Base-by-base conservation (phyloP, 306 rosid species). In the Bauhinia variegata region DNA sequence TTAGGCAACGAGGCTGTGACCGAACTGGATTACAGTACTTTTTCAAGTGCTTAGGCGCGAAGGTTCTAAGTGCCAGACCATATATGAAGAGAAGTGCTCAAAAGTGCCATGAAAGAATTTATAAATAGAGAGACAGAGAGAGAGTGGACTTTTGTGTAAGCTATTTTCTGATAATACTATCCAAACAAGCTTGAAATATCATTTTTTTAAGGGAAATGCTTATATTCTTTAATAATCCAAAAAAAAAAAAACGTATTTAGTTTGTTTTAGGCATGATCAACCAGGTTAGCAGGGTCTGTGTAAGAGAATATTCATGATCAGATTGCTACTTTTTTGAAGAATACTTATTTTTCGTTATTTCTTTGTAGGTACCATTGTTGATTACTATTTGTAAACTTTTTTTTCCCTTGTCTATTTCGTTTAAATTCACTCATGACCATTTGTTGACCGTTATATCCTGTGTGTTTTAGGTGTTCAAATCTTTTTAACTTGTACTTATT, bases 101-200 rank as follows among this genome's bases (percentile, higher is more conserved):
- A 41, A 39, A 8, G 37, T 74, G 50, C 43, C 49, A 8, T 11
- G 28, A 17, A 67, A 59, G 63, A 65, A 50, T 32, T 42, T 58
- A 38, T 53, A 41, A 62, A 36, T 23, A 7, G 49, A 4, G 51
- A 46, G 30, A 32, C 18, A 18, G 7, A 37, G 11, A 37, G 11
- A 34, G 47, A 13, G 54, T 43, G 32, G 11, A 33, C 39, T 10
- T 56, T 14, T 11, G 43, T 34, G 23, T 39, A 11, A 13, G 38
- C 4, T 11, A 60, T 18, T n/a, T n/a, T 28, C 49, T 18, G 46
- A 59, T 37, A 17, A 5, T 12, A 12, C 59, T 17, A 28, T 17
- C 59, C 59, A 53, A 52, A 34, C 16, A 28, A n/a, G 66, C 15
- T 60, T 11, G 7, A 61, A 37, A 4, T 15, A 30, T 61, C 28